phyloP scores from a whole-genome alignment of 352 stramenopile genomes.

The Peronosclerospora sorghi region DNA sequence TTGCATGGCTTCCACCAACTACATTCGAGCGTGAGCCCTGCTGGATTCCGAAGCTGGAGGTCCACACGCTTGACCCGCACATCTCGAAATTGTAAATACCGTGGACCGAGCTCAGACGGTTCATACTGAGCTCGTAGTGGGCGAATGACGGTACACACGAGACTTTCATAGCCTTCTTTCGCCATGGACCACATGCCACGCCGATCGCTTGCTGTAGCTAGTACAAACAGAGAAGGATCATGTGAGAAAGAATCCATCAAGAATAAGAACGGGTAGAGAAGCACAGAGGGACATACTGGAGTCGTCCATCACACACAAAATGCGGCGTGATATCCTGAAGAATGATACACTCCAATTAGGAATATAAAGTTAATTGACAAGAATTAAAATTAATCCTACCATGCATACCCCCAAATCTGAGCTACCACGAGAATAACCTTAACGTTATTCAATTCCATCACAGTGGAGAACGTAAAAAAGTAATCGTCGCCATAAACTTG shows the following conservation, averaged over 20 bases:
- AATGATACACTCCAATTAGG: too few species aligned
- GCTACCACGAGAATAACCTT: too few species aligned
- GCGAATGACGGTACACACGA: conserved; percentile 74
- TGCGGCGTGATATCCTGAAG: too few species aligned
- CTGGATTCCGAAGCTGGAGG: conserved; percentile 63
- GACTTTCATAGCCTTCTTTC: conserved; percentile 73
- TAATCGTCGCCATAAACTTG: too few species aligned
- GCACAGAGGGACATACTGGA: conserved; percentile 13
- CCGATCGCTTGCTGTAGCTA: conserved; percentile 33
- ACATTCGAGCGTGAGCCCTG: conserved; percentile 67
- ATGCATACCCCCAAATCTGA: too few species aligned
- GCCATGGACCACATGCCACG: conserved; percentile 75
- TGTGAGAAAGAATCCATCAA: conserved; percentile 1
- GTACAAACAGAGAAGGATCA: neutral
- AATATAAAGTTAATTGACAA: too few species aligned
- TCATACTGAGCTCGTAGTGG: conserved; percentile 55
- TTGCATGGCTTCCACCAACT: conserved; percentile 75
- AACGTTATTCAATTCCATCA: too few species aligned
- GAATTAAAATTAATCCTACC: too few species aligned
- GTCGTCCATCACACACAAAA: conserved; percentile 23
- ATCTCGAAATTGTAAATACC: conserved; percentile 37
- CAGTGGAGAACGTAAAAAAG: too few species aligned
- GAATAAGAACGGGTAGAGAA: neutral
- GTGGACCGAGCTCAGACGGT: conserved; percentile 51
- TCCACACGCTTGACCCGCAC: conserved; percentile 57